A percentile compares a stretch with the other conserved stretches of the same genome.
These are phyloP conservation scores for Hamamelis virginiana DNA, from an alignment of 164 flowering plant genomes.

Conservation along the genomic window DNA sequence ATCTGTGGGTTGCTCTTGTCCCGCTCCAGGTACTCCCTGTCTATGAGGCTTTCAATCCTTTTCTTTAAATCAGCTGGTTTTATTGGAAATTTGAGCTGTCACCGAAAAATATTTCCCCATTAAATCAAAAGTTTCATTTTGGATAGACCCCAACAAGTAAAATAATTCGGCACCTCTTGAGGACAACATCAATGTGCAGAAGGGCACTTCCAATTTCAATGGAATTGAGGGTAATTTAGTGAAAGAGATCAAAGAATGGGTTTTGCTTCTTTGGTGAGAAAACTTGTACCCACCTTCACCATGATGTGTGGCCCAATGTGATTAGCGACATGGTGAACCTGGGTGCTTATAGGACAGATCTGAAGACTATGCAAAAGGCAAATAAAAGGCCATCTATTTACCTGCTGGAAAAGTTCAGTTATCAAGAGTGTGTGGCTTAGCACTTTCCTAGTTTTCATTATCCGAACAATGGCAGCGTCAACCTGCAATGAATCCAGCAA, in stretches of 20 bases:
- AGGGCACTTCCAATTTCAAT: neutral
- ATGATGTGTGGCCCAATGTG: neutral
- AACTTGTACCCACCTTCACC: neutral
- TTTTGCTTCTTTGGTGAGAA: neutral
- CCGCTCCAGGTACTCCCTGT: slow-evolving; percentile 93
- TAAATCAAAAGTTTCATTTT: neutral
- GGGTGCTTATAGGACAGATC: too few species aligned
- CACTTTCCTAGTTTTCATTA: slow-evolving; percentile 98
- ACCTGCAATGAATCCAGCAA: slow-evolving; percentile 46
- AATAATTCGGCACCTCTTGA: too few species aligned
- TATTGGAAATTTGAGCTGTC: slow-evolving; percentile 95
- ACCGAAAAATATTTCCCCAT: neutral
- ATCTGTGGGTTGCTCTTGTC: slow-evolving; percentile 96
- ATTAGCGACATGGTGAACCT: neutral
- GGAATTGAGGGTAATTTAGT: neutral
- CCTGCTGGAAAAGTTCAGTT: slow-evolving; percentile 99
- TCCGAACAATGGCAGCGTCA: slow-evolving; percentile 98
- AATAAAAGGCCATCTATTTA: slow-evolving; percentile 19
- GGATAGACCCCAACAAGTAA: neutral
- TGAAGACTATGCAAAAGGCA: neutral
- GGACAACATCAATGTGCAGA: neutral
- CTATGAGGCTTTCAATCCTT: slow-evolving; percentile 93
- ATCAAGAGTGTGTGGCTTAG: slow-evolving; percentile 96
- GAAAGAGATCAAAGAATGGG: too few species aligned
- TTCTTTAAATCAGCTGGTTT: slow-evolving; percentile 96